These are phyloP conservation scores for Retiboletus flavoniger DNA, from an alignment of 1,284 basidiomycete genomes.

Conservation along the genomic window DNA sequence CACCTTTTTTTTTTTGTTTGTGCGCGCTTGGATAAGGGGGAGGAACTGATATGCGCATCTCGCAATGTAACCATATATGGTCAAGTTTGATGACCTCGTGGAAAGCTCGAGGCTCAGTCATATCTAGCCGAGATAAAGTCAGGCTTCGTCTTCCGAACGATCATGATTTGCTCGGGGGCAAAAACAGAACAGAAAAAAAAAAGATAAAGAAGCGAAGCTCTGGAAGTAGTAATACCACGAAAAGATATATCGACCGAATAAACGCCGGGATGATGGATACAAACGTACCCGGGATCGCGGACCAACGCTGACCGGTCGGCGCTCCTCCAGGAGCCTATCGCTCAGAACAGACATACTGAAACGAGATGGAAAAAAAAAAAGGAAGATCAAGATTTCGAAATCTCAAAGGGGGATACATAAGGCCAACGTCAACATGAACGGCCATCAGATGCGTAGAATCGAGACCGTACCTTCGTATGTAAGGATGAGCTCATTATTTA, in stretches of 20 bases:
- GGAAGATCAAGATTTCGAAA: not conserved
- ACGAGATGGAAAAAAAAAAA: not conserved
- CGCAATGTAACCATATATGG: slow-evolving; percentile 25
- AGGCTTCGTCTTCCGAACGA: not conserved
- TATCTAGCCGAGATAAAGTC: slow-evolving; percentile 31
- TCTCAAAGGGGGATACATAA: slow-evolving; percentile 4
- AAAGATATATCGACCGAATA: not conserved
- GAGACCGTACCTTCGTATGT: slow-evolving; percentile 17
- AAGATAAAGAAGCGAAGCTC: not conserved
- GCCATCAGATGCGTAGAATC: slow-evolving; percentile 24
- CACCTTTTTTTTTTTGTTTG: not conserved
- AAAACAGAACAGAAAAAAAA: not conserved
- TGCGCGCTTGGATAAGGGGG: slow-evolving; percentile 5
- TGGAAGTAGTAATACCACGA: not conserved
- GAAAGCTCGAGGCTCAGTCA: slow-evolving; percentile 21
- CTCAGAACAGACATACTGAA: not conserved
- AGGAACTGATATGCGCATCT: slow-evolving; percentile 11
- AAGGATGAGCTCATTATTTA: slow-evolving; percentile 7
- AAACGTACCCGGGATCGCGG: not conserved
- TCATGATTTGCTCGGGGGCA: not conserved
- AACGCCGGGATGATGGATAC: not conserved
- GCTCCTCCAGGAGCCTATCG: not conserved
- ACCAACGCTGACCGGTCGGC: not conserved
- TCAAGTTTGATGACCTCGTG: slow-evolving; percentile 23
- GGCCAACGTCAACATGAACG: slow-evolving; percentile 22